Percentiles rank a stretch among this genome's conserved stretches.
Evolutionary conservation across 345 rosid species (phyloP).

Genomic region (Pugionium dolabratum): DNA sequence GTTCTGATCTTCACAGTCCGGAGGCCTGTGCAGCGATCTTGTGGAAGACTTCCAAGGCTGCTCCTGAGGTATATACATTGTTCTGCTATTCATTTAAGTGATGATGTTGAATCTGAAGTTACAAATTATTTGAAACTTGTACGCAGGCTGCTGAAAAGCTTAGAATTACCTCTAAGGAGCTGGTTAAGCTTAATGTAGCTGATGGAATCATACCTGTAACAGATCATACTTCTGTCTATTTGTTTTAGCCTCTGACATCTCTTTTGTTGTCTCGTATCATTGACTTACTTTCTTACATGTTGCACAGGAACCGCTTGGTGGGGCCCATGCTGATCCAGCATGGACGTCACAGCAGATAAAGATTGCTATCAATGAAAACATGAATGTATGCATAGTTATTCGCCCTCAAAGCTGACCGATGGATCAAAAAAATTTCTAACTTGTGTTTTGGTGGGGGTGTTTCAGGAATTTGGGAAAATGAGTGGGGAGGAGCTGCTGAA

Average conservation of each 20-base stretch:
- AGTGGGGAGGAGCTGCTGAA: constrained; percentile 60
- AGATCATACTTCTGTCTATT: constrained; percentile 23
- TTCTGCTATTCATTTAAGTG: constrained; percentile 20
- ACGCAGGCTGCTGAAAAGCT: constrained; percentile 90
- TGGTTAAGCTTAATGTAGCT: constrained; percentile 71
- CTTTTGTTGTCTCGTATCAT: constrained; percentile 1
- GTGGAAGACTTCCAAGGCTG: constrained; percentile 89
- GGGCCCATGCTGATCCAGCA: constrained; percentile 86
- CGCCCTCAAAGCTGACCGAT: constrained; percentile 14
- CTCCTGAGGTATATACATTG: constrained; percentile 68
- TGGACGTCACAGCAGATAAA: constrained; percentile 93
- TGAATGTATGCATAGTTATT: constrained; percentile 62
- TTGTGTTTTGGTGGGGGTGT: constrained; percentile 19
- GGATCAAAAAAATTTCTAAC: constrained; percentile 5
- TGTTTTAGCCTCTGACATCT: constrained; percentile 17
- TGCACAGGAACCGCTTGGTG: constrained; percentile 89
- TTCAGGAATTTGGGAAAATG: constrained; percentile 77
- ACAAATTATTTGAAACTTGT: constrained; percentile 17
- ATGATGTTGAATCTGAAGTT: constrained; percentile 14
- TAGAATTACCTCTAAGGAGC: constrained; percentile 76
- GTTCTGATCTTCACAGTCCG: constrained; percentile 57
- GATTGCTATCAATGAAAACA: constrained; percentile 69
- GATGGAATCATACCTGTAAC: constrained; percentile 89
- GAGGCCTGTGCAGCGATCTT: constrained; percentile 98
- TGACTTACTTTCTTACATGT: constrained; percentile 20